Percentiles rank a stretch among this genome's conserved stretches.
These are phyloP conservation scores for Pestalotiopsis sp. DNA, from an alignment of 2,329 filamentous ascomycete species.

Conservation along the genomic window DNA sequence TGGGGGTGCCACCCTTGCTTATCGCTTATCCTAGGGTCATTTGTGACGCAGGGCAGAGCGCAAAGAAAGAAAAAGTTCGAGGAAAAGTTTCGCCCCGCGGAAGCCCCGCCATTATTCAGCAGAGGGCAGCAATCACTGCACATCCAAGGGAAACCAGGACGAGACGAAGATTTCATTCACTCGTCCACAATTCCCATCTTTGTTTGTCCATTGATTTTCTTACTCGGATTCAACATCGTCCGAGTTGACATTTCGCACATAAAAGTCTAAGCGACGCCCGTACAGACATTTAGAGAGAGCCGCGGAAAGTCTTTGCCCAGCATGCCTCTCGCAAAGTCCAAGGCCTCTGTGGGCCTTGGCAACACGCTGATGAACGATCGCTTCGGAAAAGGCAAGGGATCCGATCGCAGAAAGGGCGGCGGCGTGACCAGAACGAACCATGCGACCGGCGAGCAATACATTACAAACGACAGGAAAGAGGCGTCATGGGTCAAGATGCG, in stretches of 20 bases:
- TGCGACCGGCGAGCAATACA: slow-evolving; percentile 81
- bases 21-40: slow-evolving; percentile 13
- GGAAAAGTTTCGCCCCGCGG: slow-evolving; percentile 17
- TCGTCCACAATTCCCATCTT: not conserved
- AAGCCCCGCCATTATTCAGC: slow-evolving; percentile 19
- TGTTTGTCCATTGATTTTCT: not conserved
- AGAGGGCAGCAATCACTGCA: slow-evolving; percentile 2
- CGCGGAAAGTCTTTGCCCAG: slow-evolving; percentile 27
- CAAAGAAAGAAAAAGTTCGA: slow-evolving; percentile 3
- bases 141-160: not conserved
- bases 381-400: slow-evolving; percentile 89
- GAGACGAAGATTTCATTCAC: not conserved
- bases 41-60: slow-evolving; percentile 10
- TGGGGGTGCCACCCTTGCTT: slow-evolving; percentile 6
- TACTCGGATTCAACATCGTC: not conserved
- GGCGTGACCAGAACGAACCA: slow-evolving; percentile 72
- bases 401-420: slow-evolving; percentile 73
- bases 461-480: slow-evolving; percentile 88
- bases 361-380: slow-evolving; percentile 99
- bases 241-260: not conserved
- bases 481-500: slow-evolving; percentile 99
- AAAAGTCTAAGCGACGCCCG: not conserved
- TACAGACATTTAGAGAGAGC: not conserved
- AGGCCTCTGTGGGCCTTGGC: slow-evolving; percentile 91
- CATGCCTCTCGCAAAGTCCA: slow-evolving; percentile 81